Evolutionary conservation across 371 early-diverging fungal species (phyloP).

Genomic region (Polyrhizophydium stewartii): DNA sequence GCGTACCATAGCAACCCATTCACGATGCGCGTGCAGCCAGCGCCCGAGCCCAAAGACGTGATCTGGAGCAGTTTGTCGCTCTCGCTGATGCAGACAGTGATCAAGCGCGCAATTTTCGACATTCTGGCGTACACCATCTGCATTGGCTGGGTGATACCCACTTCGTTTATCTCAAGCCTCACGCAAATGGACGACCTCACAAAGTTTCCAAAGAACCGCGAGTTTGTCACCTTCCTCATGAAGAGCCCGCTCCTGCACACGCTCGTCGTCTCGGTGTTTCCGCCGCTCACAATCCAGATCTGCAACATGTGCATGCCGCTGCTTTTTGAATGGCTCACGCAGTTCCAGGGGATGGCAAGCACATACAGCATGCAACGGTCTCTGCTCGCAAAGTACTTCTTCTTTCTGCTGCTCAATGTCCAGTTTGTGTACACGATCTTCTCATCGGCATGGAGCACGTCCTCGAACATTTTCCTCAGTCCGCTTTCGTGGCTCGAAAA

Average conservation of each 20-base stretch:
- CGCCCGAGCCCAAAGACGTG: conserved; percentile 7
- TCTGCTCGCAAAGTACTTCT: conserved; percentile 36
- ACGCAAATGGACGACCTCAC: conserved; percentile 26
- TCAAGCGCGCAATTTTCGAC: background rate
- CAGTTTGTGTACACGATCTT: conserved; percentile 36
- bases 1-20: background rate
- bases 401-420: conserved; percentile 42
- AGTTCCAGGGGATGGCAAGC: background rate
- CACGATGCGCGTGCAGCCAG: conserved; percentile 3
- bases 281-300: conserved; percentile 29
- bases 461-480: conserved; percentile 17
- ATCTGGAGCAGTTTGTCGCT: conserved; percentile 5
- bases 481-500: conserved; percentile 26
- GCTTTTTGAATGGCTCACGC: conserved; percentile 25
- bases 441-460: conserved; percentile 14
- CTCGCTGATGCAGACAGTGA: background rate
- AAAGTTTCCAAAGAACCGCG: conserved; percentile 15
- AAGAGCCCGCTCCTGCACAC: conserved; percentile 14
- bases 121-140: conserved; percentile 3
- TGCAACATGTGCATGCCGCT: conserved; percentile 31
- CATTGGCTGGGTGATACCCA: conserved; percentile 37
- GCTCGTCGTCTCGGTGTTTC: conserved; percentile 23
- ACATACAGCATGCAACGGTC: conserved; percentile 18
- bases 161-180: conserved; percentile 25
- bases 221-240: conserved; percentile 11